Percentiles rank a stretch among this genome's conserved stretches.
Evolutionary conservation across 345 rosid genomes (phyloP).

Genomic region (Hypericum perforatum): DNA sequence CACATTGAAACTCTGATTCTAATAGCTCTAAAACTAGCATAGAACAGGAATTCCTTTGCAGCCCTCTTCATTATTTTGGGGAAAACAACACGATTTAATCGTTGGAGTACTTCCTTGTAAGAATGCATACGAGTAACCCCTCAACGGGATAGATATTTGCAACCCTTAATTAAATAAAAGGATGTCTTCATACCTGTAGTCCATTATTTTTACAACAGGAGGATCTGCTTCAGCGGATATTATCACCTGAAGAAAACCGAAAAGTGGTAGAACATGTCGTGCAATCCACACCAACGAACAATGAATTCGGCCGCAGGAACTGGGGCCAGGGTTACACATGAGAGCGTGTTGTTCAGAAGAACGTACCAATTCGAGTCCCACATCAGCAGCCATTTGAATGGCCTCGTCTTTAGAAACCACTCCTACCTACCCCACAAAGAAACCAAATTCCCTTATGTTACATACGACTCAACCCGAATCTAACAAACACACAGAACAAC

Average conservation of each 20-base stretch:
- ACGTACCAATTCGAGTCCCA: conserved; percentile 81
- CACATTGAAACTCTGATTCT: no score
- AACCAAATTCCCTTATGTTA: not conserved
- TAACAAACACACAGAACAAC: not conserved
- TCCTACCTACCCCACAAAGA: conserved; percentile 69
- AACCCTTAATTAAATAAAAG: no score
- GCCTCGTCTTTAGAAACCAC: conserved; percentile 68
- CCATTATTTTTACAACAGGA: conserved; percentile 87
- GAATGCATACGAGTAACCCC: no score
- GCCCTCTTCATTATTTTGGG: no score
- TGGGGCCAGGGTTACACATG: no score
- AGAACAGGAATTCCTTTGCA: no score
- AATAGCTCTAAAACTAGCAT: no score
- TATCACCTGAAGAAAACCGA: conserved; percentile 52
- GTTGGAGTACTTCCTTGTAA: no score
- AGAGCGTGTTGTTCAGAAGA: not conserved
- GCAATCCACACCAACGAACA: conserved; percentile 1
- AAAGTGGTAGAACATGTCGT: conserved; percentile 5
- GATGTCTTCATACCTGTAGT: conserved; percentile 46
- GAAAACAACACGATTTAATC: no score
- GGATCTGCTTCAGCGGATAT: conserved; percentile 92
- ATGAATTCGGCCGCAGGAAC: not conserved
- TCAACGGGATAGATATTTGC: no score
- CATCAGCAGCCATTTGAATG: conserved; percentile 69
- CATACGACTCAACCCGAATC: not conserved